Percentiles rank a stretch among this genome's conserved stretches.
These are phyloP conservation scores for Phytophthora sp. DNA, from an alignment of 352 stramenopile species.

Conservation along the genomic window DNA sequence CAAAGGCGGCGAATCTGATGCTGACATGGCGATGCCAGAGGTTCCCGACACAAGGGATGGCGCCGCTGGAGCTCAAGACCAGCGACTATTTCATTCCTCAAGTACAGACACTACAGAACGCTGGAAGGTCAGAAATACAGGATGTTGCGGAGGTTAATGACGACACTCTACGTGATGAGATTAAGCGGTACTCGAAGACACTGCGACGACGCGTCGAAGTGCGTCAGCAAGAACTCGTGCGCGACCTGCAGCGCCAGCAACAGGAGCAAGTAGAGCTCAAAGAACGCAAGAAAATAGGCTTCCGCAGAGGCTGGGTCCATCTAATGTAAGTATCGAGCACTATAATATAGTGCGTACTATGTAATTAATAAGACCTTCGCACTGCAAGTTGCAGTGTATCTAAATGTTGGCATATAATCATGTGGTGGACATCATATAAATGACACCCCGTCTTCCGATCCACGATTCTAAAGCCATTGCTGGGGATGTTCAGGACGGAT, in stretches of 20 bases:
- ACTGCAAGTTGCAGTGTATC: neutral
- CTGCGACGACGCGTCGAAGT: slow-evolving; percentile 44
- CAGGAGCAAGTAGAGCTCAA: slow-evolving; percentile 45
- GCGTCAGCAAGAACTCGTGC: slow-evolving; percentile 42
- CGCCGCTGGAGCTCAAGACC: slow-evolving; percentile 45
- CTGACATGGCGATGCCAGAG: slow-evolving; percentile 49
- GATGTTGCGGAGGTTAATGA: slow-evolving; percentile 41
- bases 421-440: slow-evolving; percentile 15
- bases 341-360: no score
- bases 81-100: slow-evolving; percentile 48
- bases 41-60: slow-evolving; percentile 54
- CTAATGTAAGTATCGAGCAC: slow-evolving; percentile 11
- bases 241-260: slow-evolving; percentile 41
- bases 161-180: slow-evolving; percentile 43
- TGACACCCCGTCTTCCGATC: slow-evolving; percentile 27
- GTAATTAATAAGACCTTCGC: no score
- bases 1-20: slow-evolving; percentile 41
- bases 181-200: slow-evolving; percentile 50
- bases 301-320: slow-evolving; percentile 24
- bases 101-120: slow-evolving; percentile 31
- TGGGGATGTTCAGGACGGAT: slow-evolving; percentile 11
- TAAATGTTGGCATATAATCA: slow-evolving; percentile 14
- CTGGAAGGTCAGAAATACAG: slow-evolving; percentile 13
- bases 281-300: slow-evolving; percentile 45
- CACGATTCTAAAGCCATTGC: neutral